phyloP scores from a whole-genome alignment of 257 asterid genomes.

The Verbena officinalis region DNA sequence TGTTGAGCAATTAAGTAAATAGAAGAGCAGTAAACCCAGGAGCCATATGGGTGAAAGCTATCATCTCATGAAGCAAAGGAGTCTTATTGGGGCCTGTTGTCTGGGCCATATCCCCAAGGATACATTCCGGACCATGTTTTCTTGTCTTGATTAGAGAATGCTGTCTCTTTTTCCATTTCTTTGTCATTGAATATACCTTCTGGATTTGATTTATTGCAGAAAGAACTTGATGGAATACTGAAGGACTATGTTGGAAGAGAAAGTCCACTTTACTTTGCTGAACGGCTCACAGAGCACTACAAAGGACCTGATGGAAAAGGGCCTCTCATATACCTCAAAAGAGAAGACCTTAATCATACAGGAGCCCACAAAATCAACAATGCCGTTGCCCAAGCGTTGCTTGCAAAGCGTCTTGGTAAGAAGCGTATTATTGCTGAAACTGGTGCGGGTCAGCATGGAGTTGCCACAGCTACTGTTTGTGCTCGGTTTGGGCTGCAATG shows the following conservation, averaged over 20 bases:
- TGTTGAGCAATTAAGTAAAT: background rate
- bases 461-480: conserved; percentile 96
- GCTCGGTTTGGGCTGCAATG: conserved; percentile 93
- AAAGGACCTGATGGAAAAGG: conserved; percentile 71
- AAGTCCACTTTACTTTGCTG: conserved; percentile 91
- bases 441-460: conserved; percentile 99
- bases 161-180: conserved; percentile 1
- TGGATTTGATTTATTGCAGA: conserved; percentile 42
- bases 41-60: background rate
- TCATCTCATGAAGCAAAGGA: conserved; percentile 1
- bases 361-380: conserved; percentile 98
- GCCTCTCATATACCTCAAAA: conserved; percentile 79
- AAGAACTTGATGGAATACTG: conserved; percentile 80
- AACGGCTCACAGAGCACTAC: conserved; percentile 88
- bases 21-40: background rate
- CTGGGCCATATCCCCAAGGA: background rate
- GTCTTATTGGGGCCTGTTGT: too few relatives aligned
- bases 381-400: conserved; percentile 90
- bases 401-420: conserved; percentile 91
- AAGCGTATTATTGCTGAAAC: conserved; percentile 92
- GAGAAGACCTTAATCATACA: conserved; percentile 96
- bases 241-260: conserved; percentile 96
- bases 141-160: background rate
- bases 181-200: background rate
- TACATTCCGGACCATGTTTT: background rate